Base-by-base conservation (phyloP, 1,139 yeast genomes). In the Schizosaccharomyces versatilis region DNA sequence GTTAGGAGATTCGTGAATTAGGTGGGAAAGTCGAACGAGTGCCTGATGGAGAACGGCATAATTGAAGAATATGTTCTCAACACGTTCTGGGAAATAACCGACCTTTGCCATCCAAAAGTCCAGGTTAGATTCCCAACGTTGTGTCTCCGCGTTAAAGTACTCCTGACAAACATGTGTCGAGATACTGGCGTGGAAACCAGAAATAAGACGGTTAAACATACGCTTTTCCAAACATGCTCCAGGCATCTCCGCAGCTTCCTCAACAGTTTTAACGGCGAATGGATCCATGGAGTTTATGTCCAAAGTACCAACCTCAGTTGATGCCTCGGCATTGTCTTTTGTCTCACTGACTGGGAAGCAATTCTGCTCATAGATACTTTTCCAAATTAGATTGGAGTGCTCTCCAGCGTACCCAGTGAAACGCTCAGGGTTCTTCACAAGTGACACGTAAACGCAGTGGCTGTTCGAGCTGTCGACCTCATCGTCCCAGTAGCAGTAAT, bases 151-250 rank as follows among this genome's bases (percentile, higher is more conserved):
- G 65, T 84, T 75, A 64, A 84, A 73, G 67, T 78, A 85, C 63
- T 90, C 96, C 64, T 83, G 84, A 36, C 95, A 79, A 58, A 93
- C 72, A 68, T 93, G 99, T 1, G 94, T 86, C 8, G 94, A 93
- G 60, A 93, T 86, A 5, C 95, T 84, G 1, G 96, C 86, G 66
- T 93, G 99, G 82, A 93, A 77, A 1, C 99, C 99, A 52, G 94
- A 81, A 17, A 93, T 74, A 56, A 93, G 69, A 60, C 94, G 76
- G 69, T 82, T 88, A 64, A 93, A 93, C 51, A 86, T 77, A 61
- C 86, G 80, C 69, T 88, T 90, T 63, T 93, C 97, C 10, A 74
- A 66, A 66, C 96, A 86, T 32, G 42, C 52, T n/a, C 17, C 17
- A 6, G 32, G 32, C 32, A 24, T 24, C 5, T 24, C 32, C 32